Base-by-base conservation (phyloP, 1,284 basidiomycete species). In the Puccinia triticina region DNA sequence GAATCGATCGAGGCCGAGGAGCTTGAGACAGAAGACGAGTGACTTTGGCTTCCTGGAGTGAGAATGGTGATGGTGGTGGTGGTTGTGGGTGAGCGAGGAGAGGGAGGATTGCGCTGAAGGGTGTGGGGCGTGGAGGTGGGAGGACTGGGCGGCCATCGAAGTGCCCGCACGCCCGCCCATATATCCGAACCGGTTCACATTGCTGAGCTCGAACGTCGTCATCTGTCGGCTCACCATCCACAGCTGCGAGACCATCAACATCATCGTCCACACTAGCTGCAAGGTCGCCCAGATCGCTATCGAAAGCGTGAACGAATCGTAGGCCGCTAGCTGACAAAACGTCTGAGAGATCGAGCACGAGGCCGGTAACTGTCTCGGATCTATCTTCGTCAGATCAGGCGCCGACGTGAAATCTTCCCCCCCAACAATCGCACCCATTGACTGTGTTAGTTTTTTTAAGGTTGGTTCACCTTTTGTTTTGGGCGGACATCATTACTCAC, bases 161-260 rank as follows among this genome's bases (percentile, higher is more conserved):
- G 73, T 80, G 34, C 76, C 77, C 55, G 72, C 77, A 74, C 82
- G 71, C 0, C 95, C 95, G 71, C 96, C 97, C 95, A 99, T 98
- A 89, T 92, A 98, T 2, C 97, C 96, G 86, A 93, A 98, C 73
- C 96, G 90, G 0, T 96, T 95, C 2, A 98, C 91, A 86, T 99
- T 99, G 83, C 92, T 93, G 7, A 98, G 94, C 86, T 99, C 96
- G 82, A 97, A 90, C 0, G 96, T 98, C 0, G 96, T 99, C 91
- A 99, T 94, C 86, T 99, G 96, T 26, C 93, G 90, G 12, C 92
- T 90, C 77, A 98, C 91, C 88, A 98, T 96, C 93, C 94, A 97
- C 57, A 92, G 89, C 85, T 99, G 97, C 8, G 92, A 92, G 53
- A 89, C 90, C 74, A 96, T 91, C 67, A 99, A 91, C 79, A 99